Conservation (phyloP, 768 basidiomycete species). For the Russula abietina region DNA sequence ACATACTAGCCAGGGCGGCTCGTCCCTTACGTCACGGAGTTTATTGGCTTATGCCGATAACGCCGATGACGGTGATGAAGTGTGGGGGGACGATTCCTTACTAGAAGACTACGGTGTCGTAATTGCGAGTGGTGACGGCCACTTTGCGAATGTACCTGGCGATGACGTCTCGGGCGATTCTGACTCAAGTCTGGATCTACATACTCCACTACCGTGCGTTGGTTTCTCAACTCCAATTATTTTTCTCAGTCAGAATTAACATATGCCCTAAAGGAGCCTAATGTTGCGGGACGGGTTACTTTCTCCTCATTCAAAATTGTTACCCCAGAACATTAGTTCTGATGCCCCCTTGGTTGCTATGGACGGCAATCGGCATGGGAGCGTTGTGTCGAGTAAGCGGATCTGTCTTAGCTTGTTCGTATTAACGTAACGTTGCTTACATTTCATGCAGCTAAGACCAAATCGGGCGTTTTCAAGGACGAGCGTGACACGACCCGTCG, state of each 20-base stretch:
- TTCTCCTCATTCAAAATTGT: constrained; percentile 37
- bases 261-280: constrained; percentile 29
- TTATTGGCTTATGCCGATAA: constrained; percentile 22
- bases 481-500: constrained; percentile 34
- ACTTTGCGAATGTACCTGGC: constrained; percentile 24
- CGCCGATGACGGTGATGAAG: constrained; percentile 10
- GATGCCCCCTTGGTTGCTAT: constrained; percentile 22
- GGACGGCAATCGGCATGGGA: constrained; percentile 26
- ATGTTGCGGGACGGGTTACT: constrained; percentile 38
- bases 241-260: background rate
- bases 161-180: constrained; percentile 33
- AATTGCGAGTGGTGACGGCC: constrained; percentile 26
- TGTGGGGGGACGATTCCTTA: constrained; percentile 30
- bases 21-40: constrained; percentile 20
- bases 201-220: constrained; percentile 38
- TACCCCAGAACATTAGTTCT: constrained; percentile 27
- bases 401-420: background rate
- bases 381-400: constrained; percentile 29
- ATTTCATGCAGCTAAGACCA: constrained; percentile 31
- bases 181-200: constrained; percentile 36
- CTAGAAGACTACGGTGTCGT: constrained; percentile 30
- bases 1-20: constrained; percentile 19
- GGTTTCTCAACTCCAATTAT: background rate
- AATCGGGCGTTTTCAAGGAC: constrained; percentile 35
- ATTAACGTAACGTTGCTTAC: constrained; percentile 6